Percentiles rank a stretch among this genome's conserved stretches.
Conservation (phyloP, 176 grass and related monocot genomes). For the Triticum dicoccoides region DNA sequence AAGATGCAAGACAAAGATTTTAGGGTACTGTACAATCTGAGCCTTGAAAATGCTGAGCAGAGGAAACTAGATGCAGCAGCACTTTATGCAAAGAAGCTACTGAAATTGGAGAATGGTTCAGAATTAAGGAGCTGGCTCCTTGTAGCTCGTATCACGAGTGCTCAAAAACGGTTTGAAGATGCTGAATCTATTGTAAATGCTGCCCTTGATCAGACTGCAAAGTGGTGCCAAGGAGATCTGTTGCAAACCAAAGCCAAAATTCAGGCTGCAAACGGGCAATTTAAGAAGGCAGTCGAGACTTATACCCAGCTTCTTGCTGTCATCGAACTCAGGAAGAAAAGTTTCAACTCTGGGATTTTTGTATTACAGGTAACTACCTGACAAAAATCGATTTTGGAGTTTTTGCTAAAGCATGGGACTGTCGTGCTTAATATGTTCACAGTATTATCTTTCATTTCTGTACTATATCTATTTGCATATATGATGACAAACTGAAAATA, state of each 20-base stretch:
- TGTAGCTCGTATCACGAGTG: constrained; percentile 71
- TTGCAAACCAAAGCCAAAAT: constrained; percentile 85
- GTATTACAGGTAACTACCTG: constrained; percentile 55
- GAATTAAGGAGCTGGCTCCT: constrained; percentile 80
- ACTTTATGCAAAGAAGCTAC: constrained; percentile 58
- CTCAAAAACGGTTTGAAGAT: constrained; percentile 68
- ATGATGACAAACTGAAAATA: background rate
- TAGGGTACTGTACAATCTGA: constrained; percentile 57
- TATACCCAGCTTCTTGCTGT: constrained; percentile 83
- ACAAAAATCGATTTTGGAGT: background rate
- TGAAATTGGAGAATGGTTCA: constrained; percentile 79
- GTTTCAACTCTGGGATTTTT: constrained; percentile 46
- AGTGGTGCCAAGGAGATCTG: constrained; percentile 63
- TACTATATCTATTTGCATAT: background rate
- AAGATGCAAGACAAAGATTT: constrained; percentile 50
- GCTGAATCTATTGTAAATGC: constrained; percentile 70
- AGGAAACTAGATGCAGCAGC: constrained; percentile 76
- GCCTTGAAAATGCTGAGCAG: constrained; percentile 76
- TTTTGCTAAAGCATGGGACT: background rate
- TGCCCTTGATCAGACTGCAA: constrained; percentile 69
- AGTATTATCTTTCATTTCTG: background rate
- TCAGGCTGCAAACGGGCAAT: constrained; percentile 50
- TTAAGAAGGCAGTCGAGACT: constrained; percentile 64
- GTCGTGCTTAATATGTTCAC: constrained; percentile 7
- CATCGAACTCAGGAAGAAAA: constrained; percentile 61